Evolutionary conservation across 1,139 yeast species (phyloP).

Genomic region (Kodamaea sp.): DNA sequence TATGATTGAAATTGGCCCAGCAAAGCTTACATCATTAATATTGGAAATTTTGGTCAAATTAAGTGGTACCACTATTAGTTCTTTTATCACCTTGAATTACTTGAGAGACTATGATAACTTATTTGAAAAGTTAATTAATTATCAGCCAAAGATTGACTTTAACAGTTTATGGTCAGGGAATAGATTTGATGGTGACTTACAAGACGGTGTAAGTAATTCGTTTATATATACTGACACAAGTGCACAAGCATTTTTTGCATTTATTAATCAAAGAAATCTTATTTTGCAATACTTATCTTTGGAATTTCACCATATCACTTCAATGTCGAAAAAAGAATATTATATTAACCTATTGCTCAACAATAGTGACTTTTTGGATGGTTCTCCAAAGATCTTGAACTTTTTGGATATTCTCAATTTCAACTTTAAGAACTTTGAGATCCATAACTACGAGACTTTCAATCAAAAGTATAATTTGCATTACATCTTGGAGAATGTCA

Average conservation of each 20-base stretch:
- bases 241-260: constrained; percentile 55
- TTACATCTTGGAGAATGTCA: constrained; percentile 25
- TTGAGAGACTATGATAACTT: constrained; percentile 47
- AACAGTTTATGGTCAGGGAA: constrained; percentile 51
- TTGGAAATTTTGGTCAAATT: constrained; percentile 61
- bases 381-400: constrained; percentile 61
- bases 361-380: constrained; percentile 42
- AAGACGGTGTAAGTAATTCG: constrained; percentile 19
- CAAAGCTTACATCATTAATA: constrained; percentile 53
- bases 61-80: constrained; percentile 52
- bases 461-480: constrained; percentile 33
- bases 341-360: constrained; percentile 55
- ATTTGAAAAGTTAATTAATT: constrained; percentile 48
- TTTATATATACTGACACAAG: constrained; percentile 35
- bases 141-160: constrained; percentile 53
- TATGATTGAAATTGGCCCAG: constrained; percentile 49
- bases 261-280: constrained; percentile 58
- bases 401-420: constrained; percentile 69
- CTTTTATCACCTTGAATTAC: constrained; percentile 47
- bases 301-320: constrained; percentile 65
- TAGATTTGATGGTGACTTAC: constrained; percentile 41
- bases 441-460: constrained; percentile 37
- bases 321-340: constrained; percentile 51
- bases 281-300: constrained; percentile 66
- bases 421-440: constrained; percentile 39